Percentiles rank a stretch among this genome's conserved stretches.
Conservation (phyloP, 2,329 filamentous ascomycete genomes). For the Penicillium concentricum region DNA sequence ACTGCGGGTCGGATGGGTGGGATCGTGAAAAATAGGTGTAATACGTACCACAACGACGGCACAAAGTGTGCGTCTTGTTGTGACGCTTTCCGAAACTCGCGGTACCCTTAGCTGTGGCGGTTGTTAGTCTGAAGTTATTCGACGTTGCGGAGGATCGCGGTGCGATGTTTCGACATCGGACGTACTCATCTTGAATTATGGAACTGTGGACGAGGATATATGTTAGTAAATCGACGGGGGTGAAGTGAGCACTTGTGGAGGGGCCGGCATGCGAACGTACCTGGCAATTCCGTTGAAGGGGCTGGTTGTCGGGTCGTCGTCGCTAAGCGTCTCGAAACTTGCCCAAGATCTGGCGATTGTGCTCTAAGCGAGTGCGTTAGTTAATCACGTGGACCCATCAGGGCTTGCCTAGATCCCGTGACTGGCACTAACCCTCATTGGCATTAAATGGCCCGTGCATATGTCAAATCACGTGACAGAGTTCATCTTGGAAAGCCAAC, state of each 20-base stretch:
- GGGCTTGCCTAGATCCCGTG: conserved; percentile 38
- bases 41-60: conserved; percentile 94
- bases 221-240: conserved; percentile 24
- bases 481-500: no score
- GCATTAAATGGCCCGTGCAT: not conserved
- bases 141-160: conserved; percentile 23
- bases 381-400: conserved; percentile 17
- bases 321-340: conserved; percentile 45
- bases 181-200: conserved; percentile 61
- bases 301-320: conserved; percentile 48
- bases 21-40: conserved; percentile 18
- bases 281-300: conserved; percentile 48
- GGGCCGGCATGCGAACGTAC: conserved; percentile 31
- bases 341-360: conserved; percentile 31
- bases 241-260: conserved; percentile 3
- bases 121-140: conserved; percentile 45
- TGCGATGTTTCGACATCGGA: conserved; percentile 32
- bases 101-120: conserved; percentile 65
- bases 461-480: accelerated
- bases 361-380: conserved; percentile 45
- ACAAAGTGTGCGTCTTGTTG: conserved; percentile 98
- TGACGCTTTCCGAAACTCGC: conserved; percentile 77
- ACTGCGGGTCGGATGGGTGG: conserved; percentile 14
- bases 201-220: conserved; percentile 34
- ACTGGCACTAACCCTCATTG: not conserved